Evolutionary conservation across 1,284 basidiomycete genomes (phyloP), one percentile per base, ranked within the genome.

Genomic region (Pseudozyma sp.): DNA sequence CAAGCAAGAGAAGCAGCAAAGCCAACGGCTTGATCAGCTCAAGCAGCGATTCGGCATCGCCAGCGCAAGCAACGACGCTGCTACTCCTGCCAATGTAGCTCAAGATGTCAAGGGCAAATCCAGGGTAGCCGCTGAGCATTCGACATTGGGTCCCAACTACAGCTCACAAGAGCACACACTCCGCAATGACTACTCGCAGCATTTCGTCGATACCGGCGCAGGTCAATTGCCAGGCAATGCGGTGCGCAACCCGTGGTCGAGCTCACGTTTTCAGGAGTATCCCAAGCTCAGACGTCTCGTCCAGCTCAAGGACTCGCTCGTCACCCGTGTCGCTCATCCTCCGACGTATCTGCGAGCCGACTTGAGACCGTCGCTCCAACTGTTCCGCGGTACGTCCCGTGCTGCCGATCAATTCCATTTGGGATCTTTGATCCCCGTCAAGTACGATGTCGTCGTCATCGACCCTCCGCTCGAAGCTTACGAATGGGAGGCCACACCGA

Each of bases 391-490:
- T 42, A 35, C 60, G 8, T 49, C 49, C n/a, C 55, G 67, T 19
- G n/a, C 58, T 6, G 11, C 55, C 1, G 43, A 54, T 9, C 47
- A 55, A 17, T 79, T 77, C 34, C 73, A 77, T 56, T 73, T 83
- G 7, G 59, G 58, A 29, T 75, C 59, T 24, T 65, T 84, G 10
- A 66, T 75, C 30, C 89, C 90, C 0, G 86, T 87, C 71, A 93
- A 94, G 81, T 99, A 98, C 85, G 96, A 99, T 83, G 91, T 92
- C 35, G 93, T 99, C 58, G 88, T 98, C 61, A 89, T 99, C 68
- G 93, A 95, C 82, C 95, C 95, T 0, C 93, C 94, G 0, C 91
- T 93, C 2, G 70, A 72, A 17, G 77, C 81, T 0, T 86, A 85
- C 62, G 64, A 76, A 35, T 81, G 81, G 81, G 75, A 79, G 29